These are phyloP conservation scores for Lanmaoa rubissima DNA, from an alignment of 768 basidiomycete species.

Conservation along the genomic window DNA sequence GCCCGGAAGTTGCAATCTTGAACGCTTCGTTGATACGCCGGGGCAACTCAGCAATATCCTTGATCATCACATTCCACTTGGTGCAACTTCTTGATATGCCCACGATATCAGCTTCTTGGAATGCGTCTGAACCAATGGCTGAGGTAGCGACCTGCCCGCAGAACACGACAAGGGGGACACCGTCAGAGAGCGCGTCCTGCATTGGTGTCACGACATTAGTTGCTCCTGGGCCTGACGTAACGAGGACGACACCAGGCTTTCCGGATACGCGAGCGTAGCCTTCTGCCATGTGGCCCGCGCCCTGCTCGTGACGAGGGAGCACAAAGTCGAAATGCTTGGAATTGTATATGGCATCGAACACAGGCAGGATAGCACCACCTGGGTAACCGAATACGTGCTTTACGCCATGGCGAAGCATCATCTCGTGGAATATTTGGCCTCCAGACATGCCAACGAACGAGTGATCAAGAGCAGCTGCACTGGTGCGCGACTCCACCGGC, in stretches of 20 bases:
- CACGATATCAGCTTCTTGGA: constrained; percentile 97
- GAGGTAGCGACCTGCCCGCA: constrained; percentile 98
- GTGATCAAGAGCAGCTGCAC: constrained; percentile 60
- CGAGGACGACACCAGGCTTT: constrained; percentile 95
- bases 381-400: constrained; percentile 98
- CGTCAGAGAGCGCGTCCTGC: constrained; percentile 96
- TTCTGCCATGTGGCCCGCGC: constrained; percentile 98
- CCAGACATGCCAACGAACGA: constrained; percentile 94
- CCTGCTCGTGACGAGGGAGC: constrained; percentile 95
- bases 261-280: constrained; percentile 98
- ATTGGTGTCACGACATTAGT: constrained; percentile 98
- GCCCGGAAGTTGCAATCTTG: constrained; percentile 96
- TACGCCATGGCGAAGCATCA: constrained; percentile 97
- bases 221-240: constrained; percentile 96
- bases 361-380: constrained; percentile 96
- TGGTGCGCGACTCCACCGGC: constrained; percentile 38
- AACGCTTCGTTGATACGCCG: constrained; percentile 98
- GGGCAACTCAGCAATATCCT: constrained; percentile 92
- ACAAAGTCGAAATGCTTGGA: constrained; percentile 94
- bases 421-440: constrained; percentile 98
- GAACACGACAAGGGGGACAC: constrained; percentile 93
- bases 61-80: constrained; percentile 99
- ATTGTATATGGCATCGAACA: constrained; percentile 99
- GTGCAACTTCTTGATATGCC: constrained; percentile 97
- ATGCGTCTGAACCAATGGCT: constrained; percentile 98